Evolutionary conservation across 2,329 filamentous ascomycete species (phyloP), one percentile per base, ranked within the genome.

Genomic region (Chaetomium olivaceum): DNA sequence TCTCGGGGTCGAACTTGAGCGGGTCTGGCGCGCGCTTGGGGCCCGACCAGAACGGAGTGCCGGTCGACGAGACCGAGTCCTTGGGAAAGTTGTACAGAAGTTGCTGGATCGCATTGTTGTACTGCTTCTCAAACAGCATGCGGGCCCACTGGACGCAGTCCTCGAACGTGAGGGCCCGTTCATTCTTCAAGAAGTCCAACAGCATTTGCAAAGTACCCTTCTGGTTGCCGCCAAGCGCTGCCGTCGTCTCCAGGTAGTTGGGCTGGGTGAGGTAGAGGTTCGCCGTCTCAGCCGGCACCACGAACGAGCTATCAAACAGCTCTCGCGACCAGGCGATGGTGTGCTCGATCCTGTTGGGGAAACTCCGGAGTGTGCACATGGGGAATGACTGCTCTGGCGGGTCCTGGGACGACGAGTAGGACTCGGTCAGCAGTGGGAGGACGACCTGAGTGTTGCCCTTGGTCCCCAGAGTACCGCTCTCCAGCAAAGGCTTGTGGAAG

Each of bases 381-480:
- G 95, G 95, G 85, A 99, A 98, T 0, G 95, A 96, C 81, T 97
- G 93, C 83, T 99, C 96, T 0, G 95, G 95, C 1, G 95, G 95
- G 77, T 99, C 96, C 77, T 97, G 94, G 23, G 95, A 98, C 4
- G 82, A 85, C 0, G 95, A 97, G 81, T 99, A 99, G 0, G 95
- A 98, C 79, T 99, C 96, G 0, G 95, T 98, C 69, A 97, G 81
- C 72, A 88, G 86, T 12, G 95, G 96, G 64, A 99, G 85, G 58
- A 99, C 89, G 66, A 99, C 95, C 76, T 99, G 95, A 7, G 93
- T 97, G 81, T 99, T 99, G 74, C 95, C 95, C 84, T 99, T 99
- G 65, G 96, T 98, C 60, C 95, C 95, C n/a, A 99, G 87, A 43
- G 95, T 99, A 70, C 95, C 95, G 76, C 93, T 97, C 83, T 99